Evolutionary conservation across 495 filamentous ascomycete species (phyloP), one percentile per base, ranked within the genome.

Genomic region (Penicillium atrosanguineum): DNA sequence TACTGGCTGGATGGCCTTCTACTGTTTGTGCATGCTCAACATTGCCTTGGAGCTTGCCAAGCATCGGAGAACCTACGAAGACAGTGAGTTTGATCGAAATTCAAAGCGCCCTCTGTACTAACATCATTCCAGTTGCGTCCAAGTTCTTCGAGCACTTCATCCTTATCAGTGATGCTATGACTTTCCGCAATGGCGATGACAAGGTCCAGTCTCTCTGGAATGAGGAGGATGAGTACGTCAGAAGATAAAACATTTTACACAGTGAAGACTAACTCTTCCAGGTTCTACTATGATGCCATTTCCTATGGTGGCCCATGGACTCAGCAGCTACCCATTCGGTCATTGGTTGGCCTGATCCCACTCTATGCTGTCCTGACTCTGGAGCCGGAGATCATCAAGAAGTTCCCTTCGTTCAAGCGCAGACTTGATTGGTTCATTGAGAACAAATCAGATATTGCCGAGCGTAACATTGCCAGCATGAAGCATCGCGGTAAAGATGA

Each of bases 141-240:
- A 97, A 97, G 68, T 97, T 97, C 79, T 97, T 97, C 63, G 93
- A 97, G 70, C 93, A 97, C 66, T 97, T 97, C 71, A 87, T 97
- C 57, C 85, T 96, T 61, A 97, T 97, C 66, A 94, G 89, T 67
- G 93, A 97, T 76, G 93, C 93, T 28, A 96, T 97, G 93, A 95
- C 92, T 4, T 96, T 87, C 72, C 83, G 88, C 18, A 79, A 81
- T 49, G 90, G 87, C 6, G 83, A 82, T 40, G 86, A 90, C 66
- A 87, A 90, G 52, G 82, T 88, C 54, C 52, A 64, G 46, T 95
- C 91, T 20, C 75, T 97, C 3, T 97, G 93, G 93, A 96, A 95
- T 57, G 91, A 96, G 14, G 79, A 94, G 51, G 93, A 97, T 59
- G 87, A 87, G 59, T 81, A 62, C 50, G 71, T 59, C 46, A 48